Evolutionary conservation across 306 rosid species (phyloP).

Genomic region (Cucurbita maxima): DNA sequence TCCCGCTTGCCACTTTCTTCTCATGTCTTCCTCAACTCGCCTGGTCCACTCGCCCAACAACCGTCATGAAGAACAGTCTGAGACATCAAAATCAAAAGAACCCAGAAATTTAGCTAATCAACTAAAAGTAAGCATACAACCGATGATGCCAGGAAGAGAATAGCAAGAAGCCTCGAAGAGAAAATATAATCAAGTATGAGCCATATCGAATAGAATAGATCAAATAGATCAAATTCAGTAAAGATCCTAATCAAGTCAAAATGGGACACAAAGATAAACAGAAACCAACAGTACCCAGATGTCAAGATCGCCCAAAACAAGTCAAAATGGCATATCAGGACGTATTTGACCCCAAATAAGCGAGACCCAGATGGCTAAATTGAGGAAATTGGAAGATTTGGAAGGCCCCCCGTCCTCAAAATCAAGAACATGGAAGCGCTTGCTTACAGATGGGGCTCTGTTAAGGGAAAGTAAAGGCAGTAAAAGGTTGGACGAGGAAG

Average conservation of each 20-base stretch:
- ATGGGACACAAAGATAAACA: not conserved
- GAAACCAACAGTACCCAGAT: not conserved
- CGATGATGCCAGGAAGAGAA: not conserved
- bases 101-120: not conserved
- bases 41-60: not conserved
- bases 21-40: not conserved
- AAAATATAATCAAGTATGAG: not conserved
- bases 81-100: not conserved
- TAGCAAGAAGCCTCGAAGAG: not conserved
- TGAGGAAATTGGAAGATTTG: not conserved
- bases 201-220: not conserved
- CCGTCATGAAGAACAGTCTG: not conserved
- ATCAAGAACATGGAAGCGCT: not conserved
- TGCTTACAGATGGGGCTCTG: not conserved
- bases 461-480: not conserved
- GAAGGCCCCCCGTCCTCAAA: not conserved
- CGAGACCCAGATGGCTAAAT: not conserved
- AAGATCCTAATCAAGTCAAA: not conserved
- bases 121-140: not conserved
- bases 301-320: not conserved
- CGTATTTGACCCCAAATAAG: not conserved
- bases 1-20: constrained; percentile 1
- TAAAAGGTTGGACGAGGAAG: not conserved
- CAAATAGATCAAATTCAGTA: not conserved
- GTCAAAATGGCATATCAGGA: not conserved